Evolutionary conservation across 176 grass and related monocot genomes (phyloP), one percentile per base, ranked within the genome.

Genomic region (Bothriochloa decipiens): DNA sequence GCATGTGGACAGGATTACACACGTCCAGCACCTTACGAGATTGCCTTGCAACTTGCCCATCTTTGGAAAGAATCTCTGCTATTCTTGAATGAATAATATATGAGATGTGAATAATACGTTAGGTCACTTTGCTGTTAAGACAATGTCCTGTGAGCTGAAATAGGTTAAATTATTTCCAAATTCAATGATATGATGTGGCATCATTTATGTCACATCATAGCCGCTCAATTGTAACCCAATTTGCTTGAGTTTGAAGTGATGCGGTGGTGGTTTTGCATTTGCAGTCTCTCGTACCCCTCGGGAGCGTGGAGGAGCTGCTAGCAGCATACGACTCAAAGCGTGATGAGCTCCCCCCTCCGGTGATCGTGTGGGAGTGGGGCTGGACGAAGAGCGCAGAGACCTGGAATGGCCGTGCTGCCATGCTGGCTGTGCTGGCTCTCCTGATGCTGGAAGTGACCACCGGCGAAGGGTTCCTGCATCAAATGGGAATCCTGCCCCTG

Each of bases 351-450:
- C 96, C 96, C 39, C 91, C 93, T 77, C 96, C 93, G 3, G 89
- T 99, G 55, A 90, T 81, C 3, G 96, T 99, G 39, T 99, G 96
- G 96, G 78, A 99, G 77, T 99, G 96, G 96, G 96, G 96, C 61
- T 99, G 96, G 96, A 99, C 96, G 6, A 93, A 92, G 86, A 94
- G 93, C 6, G 96, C 96, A 0, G 96, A 96, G 86, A 99, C 96
- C 45, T 99, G 96, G 96, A 99, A 99, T 25, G 96, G 96, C 18
- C 85, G 96, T 1, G 96, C 93, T 75, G 96, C 96, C 22, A 99
- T 99, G 96, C 52, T 99, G 66, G 96, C 96, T 2, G 96, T 99
- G 43, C 84, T 99, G 22, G 88, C 81, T 26, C 79, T 99, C 22
- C 81, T 99, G 22, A 81, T 99, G 29, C 28, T 99, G 74, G 96